Evolutionary conservation across 148 eudicot genomes (phyloP), one percentile per base, ranked within the genome.

Genomic region (Heliamphora exappendiculata): DNA sequence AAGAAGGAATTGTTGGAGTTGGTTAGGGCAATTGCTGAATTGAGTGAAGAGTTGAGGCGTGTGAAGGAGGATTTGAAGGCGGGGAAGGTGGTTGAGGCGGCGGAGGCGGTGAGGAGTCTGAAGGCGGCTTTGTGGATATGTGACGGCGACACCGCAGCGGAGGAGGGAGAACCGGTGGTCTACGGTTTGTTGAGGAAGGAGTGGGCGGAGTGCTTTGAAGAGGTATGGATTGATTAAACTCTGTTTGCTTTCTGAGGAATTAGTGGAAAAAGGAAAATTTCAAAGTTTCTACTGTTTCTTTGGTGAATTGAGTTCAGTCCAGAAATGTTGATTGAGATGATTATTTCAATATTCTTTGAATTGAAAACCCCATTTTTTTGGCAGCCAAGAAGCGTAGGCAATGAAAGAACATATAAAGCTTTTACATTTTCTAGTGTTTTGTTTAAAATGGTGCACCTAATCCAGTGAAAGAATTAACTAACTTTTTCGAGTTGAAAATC

Each of bases 121-220:
- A 92, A 89, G 85, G 37, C 19, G 41, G 91, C 87, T 42, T 49
- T 94, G 80, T 72, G 91, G 77, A 72, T 85, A 69, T 82, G 81
- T 5, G 88, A 74, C 28, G 80, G 64, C 37, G 84, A 51, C 49
- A 58, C 24, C 42, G 68, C 45, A 41, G 88, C 67, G 75, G 82
- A 81, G 67, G 93, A 84, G 55, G 86, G 84, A 14, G 85, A 87
- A 67, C 88, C 89, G 47, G 80, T 75, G 73, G 96, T 94, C 45
- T 92, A 85, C 76, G 88, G 83, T 7, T 77, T 94, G 78, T 81
- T 94, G 64, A 82, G 89, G 79, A 85, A 81, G 70, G 90, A 89
- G 75, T 94, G 96, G 98, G 33, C 72, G 24, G 68, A 71, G 29
- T 90, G 96, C 78, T 95, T 92, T 76, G 96, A 95, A 16, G 86